Evolutionary conservation across 208 protist species (phyloP).

Genomic region (Sergeia podlipaevii): DNA sequence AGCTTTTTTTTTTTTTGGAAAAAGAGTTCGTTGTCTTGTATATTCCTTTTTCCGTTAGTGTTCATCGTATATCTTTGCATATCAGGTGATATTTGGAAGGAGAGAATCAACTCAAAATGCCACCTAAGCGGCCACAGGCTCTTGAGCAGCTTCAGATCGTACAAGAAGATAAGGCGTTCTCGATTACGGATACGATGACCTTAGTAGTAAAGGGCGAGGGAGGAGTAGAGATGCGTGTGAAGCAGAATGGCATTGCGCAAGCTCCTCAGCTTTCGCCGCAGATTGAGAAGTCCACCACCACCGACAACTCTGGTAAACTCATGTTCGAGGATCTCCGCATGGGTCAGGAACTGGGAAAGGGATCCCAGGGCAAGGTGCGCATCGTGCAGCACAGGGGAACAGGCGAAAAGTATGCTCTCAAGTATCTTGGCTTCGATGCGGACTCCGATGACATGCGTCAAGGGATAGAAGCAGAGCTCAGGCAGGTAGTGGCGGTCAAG

Average conservation of each 20-base stretch:
- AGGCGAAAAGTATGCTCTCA: constrained; percentile 81
- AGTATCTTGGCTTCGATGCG: constrained; percentile 74
- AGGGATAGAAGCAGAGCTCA: constrained; percentile 70
- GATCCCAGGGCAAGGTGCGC: constrained; percentile 87
- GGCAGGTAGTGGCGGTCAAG: constrained; percentile 78
- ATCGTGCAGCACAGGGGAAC: constrained; percentile 69
- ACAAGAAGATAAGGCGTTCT: constrained; percentile 64
- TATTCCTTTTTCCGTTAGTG: too few relatives aligned
- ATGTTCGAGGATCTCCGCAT: constrained; percentile 86
- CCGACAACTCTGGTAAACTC: constrained; percentile 43
- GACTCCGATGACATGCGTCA: constrained; percentile 70
- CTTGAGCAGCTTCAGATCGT: constrained; percentile 62
- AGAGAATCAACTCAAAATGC: constrained; percentile 46
- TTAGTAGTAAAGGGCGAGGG: constrained; percentile 87
- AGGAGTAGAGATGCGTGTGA: constrained; percentile 84
- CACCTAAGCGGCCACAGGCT: constrained; percentile 64
- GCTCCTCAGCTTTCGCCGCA: constrained; percentile 13
- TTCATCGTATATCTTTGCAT: too few relatives aligned
- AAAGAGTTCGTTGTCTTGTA: background rate
- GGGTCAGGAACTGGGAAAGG: constrained; percentile 72
- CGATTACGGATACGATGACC: constrained; percentile 89
- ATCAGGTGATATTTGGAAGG: too few relatives aligned
- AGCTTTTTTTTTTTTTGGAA: constrained; percentile 26
- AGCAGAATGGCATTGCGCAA: constrained; percentile 73
- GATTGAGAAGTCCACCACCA: constrained; percentile 3